Conservation (phyloP, 352 stramenopile species). For the Globisporangium ultimum region DNA sequence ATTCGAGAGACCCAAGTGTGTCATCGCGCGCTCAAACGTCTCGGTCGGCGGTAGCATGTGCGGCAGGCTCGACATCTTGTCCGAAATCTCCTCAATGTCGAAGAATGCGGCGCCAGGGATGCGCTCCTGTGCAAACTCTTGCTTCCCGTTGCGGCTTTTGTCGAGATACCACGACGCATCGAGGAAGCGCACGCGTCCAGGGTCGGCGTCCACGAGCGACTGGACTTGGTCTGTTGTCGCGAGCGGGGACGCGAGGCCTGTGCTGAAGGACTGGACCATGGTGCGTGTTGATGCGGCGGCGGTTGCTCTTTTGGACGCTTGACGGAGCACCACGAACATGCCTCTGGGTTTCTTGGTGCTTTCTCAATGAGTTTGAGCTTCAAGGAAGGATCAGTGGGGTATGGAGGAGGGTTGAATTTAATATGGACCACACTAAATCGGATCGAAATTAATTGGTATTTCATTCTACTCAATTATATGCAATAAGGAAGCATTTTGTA, state of each 20-base stretch:
- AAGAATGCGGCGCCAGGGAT: slow-evolving; percentile 88
- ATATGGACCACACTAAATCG: no score
- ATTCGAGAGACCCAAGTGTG: slow-evolving; percentile 61
- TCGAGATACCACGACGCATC: slow-evolving; percentile 84
- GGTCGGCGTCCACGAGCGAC: slow-evolving; percentile 21
- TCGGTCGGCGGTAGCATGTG: slow-evolving; percentile 80
- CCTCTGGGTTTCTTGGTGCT: neutral
- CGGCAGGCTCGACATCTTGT: slow-evolving; percentile 66
- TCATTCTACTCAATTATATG: no score
- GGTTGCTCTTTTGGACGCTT: neutral
- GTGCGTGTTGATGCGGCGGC: neutral
- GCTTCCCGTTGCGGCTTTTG: slow-evolving; percentile 58
- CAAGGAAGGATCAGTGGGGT: no score
- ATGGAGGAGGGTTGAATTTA: no score
- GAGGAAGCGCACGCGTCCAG: slow-evolving; percentile 53
- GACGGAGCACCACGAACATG: slow-evolving; percentile 7
- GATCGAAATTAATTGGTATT: no score
- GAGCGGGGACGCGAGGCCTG: slow-evolving; percentile 26
- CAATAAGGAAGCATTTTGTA: no score
- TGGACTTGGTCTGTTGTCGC: slow-evolving; percentile 53
- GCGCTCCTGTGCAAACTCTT: slow-evolving; percentile 54
- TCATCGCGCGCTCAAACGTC: slow-evolving; percentile 67
- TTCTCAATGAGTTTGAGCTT: no score
- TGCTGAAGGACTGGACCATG: neutral
- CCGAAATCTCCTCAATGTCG: slow-evolving; percentile 88